Evolutionary conservation across 495 filamentous ascomycete species (phyloP), one percentile per base, ranked within the genome.

Genomic region (Penicillium crystallinum): DNA sequence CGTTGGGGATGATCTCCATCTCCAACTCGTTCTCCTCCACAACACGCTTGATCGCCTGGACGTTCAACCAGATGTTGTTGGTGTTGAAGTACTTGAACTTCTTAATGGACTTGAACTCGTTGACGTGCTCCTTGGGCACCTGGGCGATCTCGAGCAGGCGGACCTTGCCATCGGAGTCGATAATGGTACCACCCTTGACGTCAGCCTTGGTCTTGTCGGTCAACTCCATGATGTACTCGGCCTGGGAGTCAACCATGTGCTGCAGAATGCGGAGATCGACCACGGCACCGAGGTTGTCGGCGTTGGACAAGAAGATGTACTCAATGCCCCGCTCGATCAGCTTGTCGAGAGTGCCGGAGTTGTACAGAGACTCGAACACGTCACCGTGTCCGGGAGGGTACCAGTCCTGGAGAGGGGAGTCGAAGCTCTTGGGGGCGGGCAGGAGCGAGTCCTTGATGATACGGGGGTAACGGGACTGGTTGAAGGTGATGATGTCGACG

Each of bases 41-140:
- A 41, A 99, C 90, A 52, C 95, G 90, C 87, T 97, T 97, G 79
- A 99, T 87, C 56, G 93, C 93, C 66, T 89, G 84, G 61, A 96
- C 82, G 78, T 93, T 97, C 81, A 99, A 87, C 93, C 93, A 99
- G 77, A 99, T 96, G 82, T 99, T 99, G 87, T 99, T 99, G 74
- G 93, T 99, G 84, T 99, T 99, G 86, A 99, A 99, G 84, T 99
- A 99, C 81, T 96, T 97, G 86, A 99, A 99, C 81, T 99, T 99
- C 87, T 97, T 99, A 79, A 99, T 99, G 42, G 93, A 97, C 85
- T 99, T 99, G 89, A 99, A 99, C 77, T 99, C 93, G 76, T 99
- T 97, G 65, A 89, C 87, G 77, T 99, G 92, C 77, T 97, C 90
- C 82, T 96, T 97, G 74, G 95, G 93, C n/a, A 99, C 93, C 77